Evolutionary conservation across 768 basidiomycete genomes (phyloP).

Genomic region (Boletus pseudopeckii): DNA sequence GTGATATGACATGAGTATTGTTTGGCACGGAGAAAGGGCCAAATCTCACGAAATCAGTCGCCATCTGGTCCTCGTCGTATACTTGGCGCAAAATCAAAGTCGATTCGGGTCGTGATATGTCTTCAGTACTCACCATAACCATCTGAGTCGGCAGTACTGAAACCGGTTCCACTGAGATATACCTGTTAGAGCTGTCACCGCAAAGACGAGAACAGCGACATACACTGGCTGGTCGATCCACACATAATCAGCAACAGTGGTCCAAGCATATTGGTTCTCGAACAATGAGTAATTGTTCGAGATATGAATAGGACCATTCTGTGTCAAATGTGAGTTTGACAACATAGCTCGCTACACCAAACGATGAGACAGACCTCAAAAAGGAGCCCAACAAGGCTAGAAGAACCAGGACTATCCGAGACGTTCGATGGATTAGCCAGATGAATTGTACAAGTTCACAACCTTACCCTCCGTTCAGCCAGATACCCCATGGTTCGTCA

Average conservation of each 20-base stretch:
- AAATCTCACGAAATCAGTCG: constrained; percentile 42
- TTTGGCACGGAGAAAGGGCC: neutral
- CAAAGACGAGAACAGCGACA: constrained; percentile 8
- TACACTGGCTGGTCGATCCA: constrained; percentile 75
- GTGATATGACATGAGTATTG: neutral
- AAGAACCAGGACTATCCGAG: constrained; percentile 61
- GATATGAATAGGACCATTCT: constrained; percentile 72
- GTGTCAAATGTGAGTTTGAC: neutral
- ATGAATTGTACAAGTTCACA: neutral
- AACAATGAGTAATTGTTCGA: constrained; percentile 46
- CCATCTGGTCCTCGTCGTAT: constrained; percentile 64
- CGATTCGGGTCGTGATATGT: neutral
- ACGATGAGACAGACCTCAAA: constrained; percentile 50
- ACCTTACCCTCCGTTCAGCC: constrained; percentile 68
- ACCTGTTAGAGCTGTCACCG: neutral
- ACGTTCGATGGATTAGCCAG: neutral
- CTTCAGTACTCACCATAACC: constrained; percentile 50
- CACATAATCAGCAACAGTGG: constrained; percentile 58
- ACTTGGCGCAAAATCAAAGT: constrained; percentile 33
- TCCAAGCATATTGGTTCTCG: constrained; percentile 57
- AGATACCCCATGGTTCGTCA: constrained; percentile 66
- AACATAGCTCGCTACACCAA: neutral
- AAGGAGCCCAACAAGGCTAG: constrained; percentile 61
- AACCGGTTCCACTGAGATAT: constrained; percentile 51
- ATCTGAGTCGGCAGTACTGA: constrained; percentile 56